Percentiles rank a stretch among this genome's conserved stretches.
phyloP scores from a whole-genome alignment of 768 basidiomycete genomes.

The Lentinula guzmanii region DNA sequence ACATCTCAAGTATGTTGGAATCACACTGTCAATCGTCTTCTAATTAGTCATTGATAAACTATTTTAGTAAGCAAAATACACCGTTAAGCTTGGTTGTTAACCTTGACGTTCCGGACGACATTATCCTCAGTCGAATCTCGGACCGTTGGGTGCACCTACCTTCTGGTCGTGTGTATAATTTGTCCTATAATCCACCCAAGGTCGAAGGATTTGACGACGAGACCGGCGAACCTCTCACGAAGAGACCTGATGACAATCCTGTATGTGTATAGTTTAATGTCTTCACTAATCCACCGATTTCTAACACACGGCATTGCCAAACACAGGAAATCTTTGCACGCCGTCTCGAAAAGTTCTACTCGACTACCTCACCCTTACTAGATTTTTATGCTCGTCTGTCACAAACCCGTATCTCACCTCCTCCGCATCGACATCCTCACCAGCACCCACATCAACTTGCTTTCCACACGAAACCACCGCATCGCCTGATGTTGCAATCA shows the following conservation, averaged over 20 bases:
- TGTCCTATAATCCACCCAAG: conserved; percentile 80
- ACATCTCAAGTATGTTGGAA: conserved; percentile 54
- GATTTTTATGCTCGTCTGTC: conserved; percentile 50
- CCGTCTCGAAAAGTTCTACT: conserved; percentile 72
- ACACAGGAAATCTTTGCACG: conserved; percentile 71
- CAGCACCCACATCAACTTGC: conserved; percentile 49
- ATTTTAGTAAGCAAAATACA: conserved; percentile 47
- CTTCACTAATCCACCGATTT: background rate
- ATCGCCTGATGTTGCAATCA: conserved; percentile 47
- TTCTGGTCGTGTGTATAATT: conserved; percentile 87
- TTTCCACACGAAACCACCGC: conserved; percentile 33
- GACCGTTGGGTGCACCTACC: conserved; percentile 88
- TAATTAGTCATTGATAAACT: background rate
- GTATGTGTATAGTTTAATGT: conserved; percentile 37
- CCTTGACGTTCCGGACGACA: conserved; percentile 81
- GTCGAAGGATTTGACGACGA: conserved; percentile 76
- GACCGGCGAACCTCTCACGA: conserved; percentile 84
- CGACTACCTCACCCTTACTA: conserved; percentile 76
- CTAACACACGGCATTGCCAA: conserved; percentile 8
- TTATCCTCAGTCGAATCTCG: conserved; percentile 81
- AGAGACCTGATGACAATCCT: conserved; percentile 85
- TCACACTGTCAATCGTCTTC: background rate
- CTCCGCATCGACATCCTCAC: conserved; percentile 21
- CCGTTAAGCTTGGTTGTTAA: conserved; percentile 81
- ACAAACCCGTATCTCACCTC: conserved; percentile 17